Percentiles rank a stretch among this genome's conserved stretches.
Evolutionary conservation across 495 filamentous ascomycete genomes (phyloP).

Genomic region (Neurospora cerealis): DNA sequence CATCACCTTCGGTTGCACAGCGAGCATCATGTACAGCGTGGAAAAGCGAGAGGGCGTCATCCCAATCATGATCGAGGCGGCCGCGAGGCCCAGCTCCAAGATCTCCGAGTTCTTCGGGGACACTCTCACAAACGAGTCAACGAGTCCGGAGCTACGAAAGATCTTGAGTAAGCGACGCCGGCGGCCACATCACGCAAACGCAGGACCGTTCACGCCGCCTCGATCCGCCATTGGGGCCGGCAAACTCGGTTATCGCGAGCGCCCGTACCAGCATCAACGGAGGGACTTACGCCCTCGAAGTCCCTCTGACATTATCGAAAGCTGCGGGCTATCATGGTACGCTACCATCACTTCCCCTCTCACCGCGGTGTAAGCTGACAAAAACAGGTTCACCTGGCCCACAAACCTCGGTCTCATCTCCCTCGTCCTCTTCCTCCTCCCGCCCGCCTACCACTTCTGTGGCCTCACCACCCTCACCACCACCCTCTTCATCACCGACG

Average conservation of each 20-base stretch:
- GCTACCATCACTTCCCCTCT: not conserved
- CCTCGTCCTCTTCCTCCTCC: conserved; percentile 7
- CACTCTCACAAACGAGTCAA: not conserved
- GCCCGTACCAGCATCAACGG: not conserved
- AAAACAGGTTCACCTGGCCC: conserved; percentile 9
- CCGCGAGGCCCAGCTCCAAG: conserved; percentile 12
- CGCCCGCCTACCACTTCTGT: not conserved
- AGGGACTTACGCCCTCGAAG: not conserved
- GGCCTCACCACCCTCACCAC: not conserved
- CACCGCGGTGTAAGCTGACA: too few relatives aligned
- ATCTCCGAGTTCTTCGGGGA: conserved; percentile 19
- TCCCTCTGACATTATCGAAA: not conserved
- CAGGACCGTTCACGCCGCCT: not conserved
- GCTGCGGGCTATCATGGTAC: not conserved
- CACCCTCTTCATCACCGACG: conserved; percentile 3
- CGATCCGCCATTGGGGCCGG: not conserved
- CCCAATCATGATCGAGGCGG: not conserved
- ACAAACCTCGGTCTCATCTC: conserved; percentile 2
- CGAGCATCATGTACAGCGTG: not conserved
- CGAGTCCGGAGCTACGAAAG: not conserved
- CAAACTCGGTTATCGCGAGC: not conserved
- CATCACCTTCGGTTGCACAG: not conserved
- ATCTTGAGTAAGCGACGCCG: not conserved
- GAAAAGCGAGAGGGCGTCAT: conserved; percentile 3
- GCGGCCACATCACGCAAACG: not conserved